These are phyloP conservation scores for Grosmannia huntii DNA, from an alignment of 2,329 filamentous ascomycete species.

Conservation along the genomic window DNA sequence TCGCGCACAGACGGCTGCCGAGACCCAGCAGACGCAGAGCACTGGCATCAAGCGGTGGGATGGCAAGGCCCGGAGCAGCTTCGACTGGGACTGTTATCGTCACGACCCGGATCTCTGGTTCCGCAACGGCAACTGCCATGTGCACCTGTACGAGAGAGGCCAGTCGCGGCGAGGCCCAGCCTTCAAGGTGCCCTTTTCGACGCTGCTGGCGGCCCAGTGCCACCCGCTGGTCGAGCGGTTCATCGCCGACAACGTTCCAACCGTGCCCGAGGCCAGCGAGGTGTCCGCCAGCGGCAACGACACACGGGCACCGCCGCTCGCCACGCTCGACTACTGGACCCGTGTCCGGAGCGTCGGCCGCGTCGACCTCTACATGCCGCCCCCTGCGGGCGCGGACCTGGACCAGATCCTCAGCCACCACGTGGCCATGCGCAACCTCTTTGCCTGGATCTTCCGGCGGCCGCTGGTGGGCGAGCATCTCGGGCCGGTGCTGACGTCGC, in stretches of 20 bases:
- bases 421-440: constrained; percentile 59
- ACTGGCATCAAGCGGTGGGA: constrained; percentile 36
- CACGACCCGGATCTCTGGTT: constrained; percentile 65
- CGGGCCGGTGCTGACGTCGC: constrained; percentile 47
- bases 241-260: constrained; percentile 21
- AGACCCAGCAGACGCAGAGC: constrained; percentile 13
- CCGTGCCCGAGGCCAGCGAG: not conserved
- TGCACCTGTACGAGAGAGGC: constrained; percentile 55
- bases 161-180: constrained; percentile 53
- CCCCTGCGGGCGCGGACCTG: constrained; percentile 39
- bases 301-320: constrained; percentile 13
- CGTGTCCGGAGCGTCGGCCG: constrained; percentile 12
- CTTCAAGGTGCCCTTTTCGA: constrained; percentile 49
- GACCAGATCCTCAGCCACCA: constrained; percentile 49
- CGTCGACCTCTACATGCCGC: constrained; percentile 57
- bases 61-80: constrained; percentile 29
- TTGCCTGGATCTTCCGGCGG: constrained; percentile 54
- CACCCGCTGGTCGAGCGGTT: constrained; percentile 45
- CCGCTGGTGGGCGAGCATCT: constrained; percentile 57
- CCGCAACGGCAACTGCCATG: constrained; percentile 52
- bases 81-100: constrained; percentile 33
- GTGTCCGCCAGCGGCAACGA: not conserved
- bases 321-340: constrained; percentile 9
- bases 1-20: constrained; percentile 23
- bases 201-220: constrained; percentile 45